These are phyloP conservation scores for Rugonectria rugulosa DNA, from an alignment of 2,329 filamentous ascomycete genomes.

Conservation along the genomic window DNA sequence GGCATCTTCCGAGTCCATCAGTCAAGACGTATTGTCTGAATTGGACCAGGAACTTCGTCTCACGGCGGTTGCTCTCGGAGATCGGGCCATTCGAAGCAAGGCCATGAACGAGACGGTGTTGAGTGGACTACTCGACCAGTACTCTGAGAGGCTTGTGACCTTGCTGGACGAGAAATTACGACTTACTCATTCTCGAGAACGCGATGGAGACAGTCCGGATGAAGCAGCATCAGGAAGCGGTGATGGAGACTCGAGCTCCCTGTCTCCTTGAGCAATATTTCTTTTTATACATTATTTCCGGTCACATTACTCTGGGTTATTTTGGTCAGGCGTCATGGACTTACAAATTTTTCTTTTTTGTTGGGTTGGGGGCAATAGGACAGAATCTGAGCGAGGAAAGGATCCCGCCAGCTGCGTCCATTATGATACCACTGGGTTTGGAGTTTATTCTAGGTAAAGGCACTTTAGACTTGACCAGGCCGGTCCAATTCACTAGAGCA, in stretches of 20 bases:
- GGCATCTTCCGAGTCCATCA: slow-evolving; percentile 62
- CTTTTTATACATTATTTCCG: slow-evolving; percentile 32
- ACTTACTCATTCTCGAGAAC: slow-evolving; percentile 49
- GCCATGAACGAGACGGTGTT: slow-evolving; percentile 65
- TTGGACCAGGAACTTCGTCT: slow-evolving; percentile 71
- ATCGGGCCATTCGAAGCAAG: slow-evolving; percentile 61
- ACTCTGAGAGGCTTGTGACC: slow-evolving; percentile 74
- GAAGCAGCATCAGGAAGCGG: slow-evolving; percentile 44
- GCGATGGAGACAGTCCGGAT: slow-evolving; percentile 39
- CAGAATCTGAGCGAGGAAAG: slow-evolving; percentile 24
- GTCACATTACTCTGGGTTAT: slow-evolving; percentile 20
- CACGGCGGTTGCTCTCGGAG: slow-evolving; percentile 67
- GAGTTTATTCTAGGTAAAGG: slow-evolving; percentile 39
- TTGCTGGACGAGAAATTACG: slow-evolving; percentile 77
- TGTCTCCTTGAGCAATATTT: slow-evolving; percentile 40
- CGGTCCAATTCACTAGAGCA: slow-evolving; percentile 27
- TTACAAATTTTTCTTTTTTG: slow-evolving; percentile 18
- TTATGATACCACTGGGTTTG: slow-evolving; percentile 48
- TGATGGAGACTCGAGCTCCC: slow-evolving; percentile 45
- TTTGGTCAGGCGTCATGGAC: slow-evolving; percentile 29
- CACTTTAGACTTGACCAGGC: slow-evolving; percentile 17
- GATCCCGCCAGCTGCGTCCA: slow-evolving; percentile 34
- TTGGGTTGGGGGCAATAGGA: slow-evolving; percentile 26
- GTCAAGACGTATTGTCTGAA: slow-evolving; percentile 65
- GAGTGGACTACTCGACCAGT: slow-evolving; percentile 74